Evolutionary conservation across 176 grass and related monocot genomes (phyloP), one percentile per base, ranked within the genome.

Genomic region (Luzula sylvatica): DNA sequence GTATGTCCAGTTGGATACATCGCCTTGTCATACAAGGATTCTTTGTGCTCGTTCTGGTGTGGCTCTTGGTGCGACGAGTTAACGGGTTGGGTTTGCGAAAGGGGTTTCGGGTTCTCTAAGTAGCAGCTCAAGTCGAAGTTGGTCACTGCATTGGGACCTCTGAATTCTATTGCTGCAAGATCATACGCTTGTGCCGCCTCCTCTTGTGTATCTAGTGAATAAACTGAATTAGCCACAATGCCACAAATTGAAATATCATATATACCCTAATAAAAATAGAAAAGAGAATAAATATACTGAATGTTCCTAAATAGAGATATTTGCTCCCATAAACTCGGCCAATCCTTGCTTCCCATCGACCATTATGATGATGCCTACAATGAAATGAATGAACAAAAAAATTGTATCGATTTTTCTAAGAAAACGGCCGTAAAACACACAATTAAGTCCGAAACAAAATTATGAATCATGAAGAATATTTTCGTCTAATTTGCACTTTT

Each of bases 101-200:
- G 46, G 12, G 65, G 67, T 49, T 57, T 52, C 0, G 72, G 50
- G 58, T 67, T 71, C 52, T 94, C 73, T 28, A 66, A 13, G 51
- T 94, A 94, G 78, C 75, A 53, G 75, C 68, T 87, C 20, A 87
- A 74, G 44, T 83, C 75, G 14, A 94, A 94, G 72, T 94, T 94
- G 24, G 88, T 94, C 62, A 94, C 80, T 1, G 82, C 79, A 47
- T 87, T 79, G 45, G 58, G 39, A 7, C 88, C 92, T 75, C 77
- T 71, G 65, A 86, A 73, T 75, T 82, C 75, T 11, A 96, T 79
- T n/a, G 92, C 85, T 23, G 92, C 92, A 50, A 96, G 85, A 77
- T 96, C 92, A 61, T 96, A 96, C 12, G 92, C 92, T 71, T 79
- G 79, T 16, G 92, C 92, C 48, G 85, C 92, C 72, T 86, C 92